phyloP scores from a whole-genome alignment of 495 filamentous ascomycete species.

The Lasiosphaeria ovina region DNA sequence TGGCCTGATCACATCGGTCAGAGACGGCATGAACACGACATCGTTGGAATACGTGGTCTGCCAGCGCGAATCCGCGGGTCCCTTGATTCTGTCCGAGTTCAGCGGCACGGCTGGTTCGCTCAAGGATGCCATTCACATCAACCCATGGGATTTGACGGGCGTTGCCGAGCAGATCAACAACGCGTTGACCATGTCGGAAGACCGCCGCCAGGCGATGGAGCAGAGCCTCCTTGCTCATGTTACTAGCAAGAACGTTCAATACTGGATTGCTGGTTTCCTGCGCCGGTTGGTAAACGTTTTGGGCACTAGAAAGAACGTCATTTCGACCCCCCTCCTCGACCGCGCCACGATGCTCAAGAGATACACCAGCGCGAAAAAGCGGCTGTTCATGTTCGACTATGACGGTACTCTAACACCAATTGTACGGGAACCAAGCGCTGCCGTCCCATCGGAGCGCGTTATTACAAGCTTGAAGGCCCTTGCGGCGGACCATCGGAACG shows the following conservation, averaged over 20 bases:
- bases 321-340: slow-evolving; percentile 78
- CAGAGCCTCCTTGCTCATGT: slow-evolving; percentile 75
- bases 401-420: slow-evolving; percentile 98
- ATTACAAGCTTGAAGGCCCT: slow-evolving; percentile 75
- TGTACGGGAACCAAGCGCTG: slow-evolving; percentile 80
- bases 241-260: slow-evolving; percentile 74
- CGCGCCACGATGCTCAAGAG: slow-evolving; percentile 62
- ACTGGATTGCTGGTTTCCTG: slow-evolving; percentile 76
- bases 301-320: slow-evolving; percentile 68
- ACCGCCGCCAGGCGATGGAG: slow-evolving; percentile 58
- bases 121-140: slow-evolving; percentile 84
- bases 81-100: slow-evolving; percentile 91
- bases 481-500: slow-evolving; percentile 74
- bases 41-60: slow-evolving; percentile 90
- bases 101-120: slow-evolving; percentile 88
- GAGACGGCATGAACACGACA: slow-evolving; percentile 97
- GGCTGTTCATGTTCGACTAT: slow-evolving; percentile 97
- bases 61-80: slow-evolving; percentile 78
- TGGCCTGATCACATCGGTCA: slow-evolving; percentile 85
- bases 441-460: slow-evolving; percentile 79
- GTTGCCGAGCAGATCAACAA: slow-evolving; percentile 77
- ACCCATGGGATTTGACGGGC: slow-evolving; percentile 83
- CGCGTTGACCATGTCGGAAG: slow-evolving; percentile 69
- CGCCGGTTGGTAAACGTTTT: slow-evolving; percentile 74
- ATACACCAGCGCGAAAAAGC: slow-evolving; percentile 67